Evolutionary conservation across 129 eudicot genomes (phyloP).

Genomic region (Chrysanthemum seticuspe): DNA sequence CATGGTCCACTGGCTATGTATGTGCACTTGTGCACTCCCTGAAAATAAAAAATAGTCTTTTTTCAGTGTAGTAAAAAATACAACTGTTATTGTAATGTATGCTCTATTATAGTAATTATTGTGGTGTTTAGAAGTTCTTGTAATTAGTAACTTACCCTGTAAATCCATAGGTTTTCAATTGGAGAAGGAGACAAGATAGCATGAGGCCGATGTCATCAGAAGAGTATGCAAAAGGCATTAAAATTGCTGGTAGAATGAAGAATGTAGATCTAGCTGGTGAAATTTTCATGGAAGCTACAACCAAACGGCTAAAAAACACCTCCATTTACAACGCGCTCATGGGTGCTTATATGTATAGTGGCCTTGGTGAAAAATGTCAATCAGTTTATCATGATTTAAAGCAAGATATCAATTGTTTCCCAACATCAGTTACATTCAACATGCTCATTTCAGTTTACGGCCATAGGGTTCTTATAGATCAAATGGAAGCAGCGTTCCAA

Average conservation of each 20-base stretch:
- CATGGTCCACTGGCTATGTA: too few species aligned
- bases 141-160: not conserved
- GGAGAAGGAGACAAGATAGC: slow-evolving; percentile 68
- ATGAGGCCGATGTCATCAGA: slow-evolving; percentile 57
- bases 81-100: too few species aligned
- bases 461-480: slow-evolving; percentile 59
- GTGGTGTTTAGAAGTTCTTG: not conserved
- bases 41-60: too few species aligned
- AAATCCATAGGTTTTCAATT: slow-evolving; percentile 55
- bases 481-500: slow-evolving; percentile 54
- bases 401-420: slow-evolving; percentile 51
- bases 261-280: slow-evolving; percentile 66
- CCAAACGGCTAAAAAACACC: slow-evolving; percentile 37
- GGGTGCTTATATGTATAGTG: slow-evolving; percentile 57
- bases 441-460: slow-evolving; percentile 69
- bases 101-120: too few species aligned
- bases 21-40: too few species aligned
- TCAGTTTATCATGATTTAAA: slow-evolving; percentile 57
- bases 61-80: too few species aligned
- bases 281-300: slow-evolving; percentile 65
- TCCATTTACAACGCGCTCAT: slow-evolving; percentile 72
- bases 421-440: slow-evolving; percentile 70
- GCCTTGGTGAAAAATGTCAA: slow-evolving; percentile 50
- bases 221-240: slow-evolving; percentile 80
- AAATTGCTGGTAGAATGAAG: slow-evolving; percentile 60